phyloP scores from a whole-genome alignment of 345 rosid species.

The Salix koriyanagi region DNA sequence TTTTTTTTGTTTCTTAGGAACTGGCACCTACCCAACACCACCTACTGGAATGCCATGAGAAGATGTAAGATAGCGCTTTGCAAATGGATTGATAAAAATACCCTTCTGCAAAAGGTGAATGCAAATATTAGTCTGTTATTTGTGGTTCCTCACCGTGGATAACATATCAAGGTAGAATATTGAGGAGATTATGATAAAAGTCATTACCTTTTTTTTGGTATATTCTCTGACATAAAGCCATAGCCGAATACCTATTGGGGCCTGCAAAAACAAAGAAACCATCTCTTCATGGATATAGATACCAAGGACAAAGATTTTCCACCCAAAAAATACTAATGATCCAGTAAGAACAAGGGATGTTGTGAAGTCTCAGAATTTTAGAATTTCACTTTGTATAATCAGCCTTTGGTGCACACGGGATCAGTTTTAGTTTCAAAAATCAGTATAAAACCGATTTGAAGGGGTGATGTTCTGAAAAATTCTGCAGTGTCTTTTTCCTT shows the following conservation, averaged over 20 bases:
- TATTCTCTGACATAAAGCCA: conserved; percentile 48
- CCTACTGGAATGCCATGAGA: conserved; percentile 80
- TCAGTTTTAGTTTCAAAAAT: too few relatives aligned
- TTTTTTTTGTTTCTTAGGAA: not conserved
- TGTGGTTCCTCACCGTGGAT: not conserved
- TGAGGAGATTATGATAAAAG: not conserved
- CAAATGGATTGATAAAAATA: conserved; percentile 58
- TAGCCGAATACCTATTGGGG: conserved; percentile 76
- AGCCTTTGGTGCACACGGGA: not conserved
- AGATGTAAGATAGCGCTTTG: conserved; percentile 49
- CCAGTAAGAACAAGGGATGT: not conserved
- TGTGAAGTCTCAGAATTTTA: not conserved
- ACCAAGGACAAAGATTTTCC: not conserved
- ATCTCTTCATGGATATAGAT: conserved; percentile 1
- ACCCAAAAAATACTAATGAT: not conserved
- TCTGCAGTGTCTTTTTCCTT: too few relatives aligned
- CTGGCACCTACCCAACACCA: conserved; percentile 66
- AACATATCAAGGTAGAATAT: conserved; percentile 5
- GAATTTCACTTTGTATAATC: not conserved
- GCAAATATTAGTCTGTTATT: not conserved
- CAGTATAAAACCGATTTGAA: too few relatives aligned
- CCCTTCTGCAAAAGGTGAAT: conserved; percentile 35
- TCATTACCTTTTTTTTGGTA: conserved; percentile 59
- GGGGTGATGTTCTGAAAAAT: too few relatives aligned
- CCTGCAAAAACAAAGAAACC: conserved; percentile 41